These are phyloP conservation scores for Aspergillus latus DNA, from an alignment of 2,329 filamentous ascomycete species.

Conservation along the genomic window DNA sequence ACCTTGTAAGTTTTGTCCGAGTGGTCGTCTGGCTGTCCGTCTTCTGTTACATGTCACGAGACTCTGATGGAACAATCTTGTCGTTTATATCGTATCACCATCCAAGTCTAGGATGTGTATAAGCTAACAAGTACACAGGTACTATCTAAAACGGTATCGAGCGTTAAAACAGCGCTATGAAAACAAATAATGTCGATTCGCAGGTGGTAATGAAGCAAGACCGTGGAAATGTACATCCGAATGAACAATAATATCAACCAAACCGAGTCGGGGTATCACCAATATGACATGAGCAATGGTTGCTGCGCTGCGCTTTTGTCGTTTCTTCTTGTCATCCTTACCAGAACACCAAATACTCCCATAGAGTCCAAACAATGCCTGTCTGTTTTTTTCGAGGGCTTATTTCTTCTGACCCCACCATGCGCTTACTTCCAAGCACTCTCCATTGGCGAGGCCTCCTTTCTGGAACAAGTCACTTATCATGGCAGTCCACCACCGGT, in stretches of 20 bases:
- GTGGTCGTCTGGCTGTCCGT: neutral
- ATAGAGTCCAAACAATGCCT: constrained; percentile 17
- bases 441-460: constrained; percentile 74
- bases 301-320: constrained; percentile 26
- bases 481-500: constrained; percentile 83
- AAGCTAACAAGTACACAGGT: constrained; percentile 54
- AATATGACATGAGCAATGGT: constrained; percentile 38
- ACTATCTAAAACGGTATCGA: constrained; percentile 90
- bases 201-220: constrained; percentile 17
- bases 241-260: constrained; percentile 23
- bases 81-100: constrained; percentile 20
- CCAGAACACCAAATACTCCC: constrained; percentile 32
- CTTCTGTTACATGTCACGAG: neutral
- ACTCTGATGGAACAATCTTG: constrained; percentile 7
- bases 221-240: constrained; percentile 24
- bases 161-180: constrained; percentile 79
- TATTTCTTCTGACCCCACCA: constrained; percentile 63
- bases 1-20: constrained; percentile 66
- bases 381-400: constrained; percentile 16
- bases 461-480: constrained; percentile 79
- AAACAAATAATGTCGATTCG: constrained; percentile 29
- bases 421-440: constrained; percentile 71
- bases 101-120: constrained; percentile 15
- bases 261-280: constrained; percentile 38
- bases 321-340: constrained; percentile 23